phyloP scores from a whole-genome alignment of 345 rosid species.

The Cardamine occulta region DNA sequence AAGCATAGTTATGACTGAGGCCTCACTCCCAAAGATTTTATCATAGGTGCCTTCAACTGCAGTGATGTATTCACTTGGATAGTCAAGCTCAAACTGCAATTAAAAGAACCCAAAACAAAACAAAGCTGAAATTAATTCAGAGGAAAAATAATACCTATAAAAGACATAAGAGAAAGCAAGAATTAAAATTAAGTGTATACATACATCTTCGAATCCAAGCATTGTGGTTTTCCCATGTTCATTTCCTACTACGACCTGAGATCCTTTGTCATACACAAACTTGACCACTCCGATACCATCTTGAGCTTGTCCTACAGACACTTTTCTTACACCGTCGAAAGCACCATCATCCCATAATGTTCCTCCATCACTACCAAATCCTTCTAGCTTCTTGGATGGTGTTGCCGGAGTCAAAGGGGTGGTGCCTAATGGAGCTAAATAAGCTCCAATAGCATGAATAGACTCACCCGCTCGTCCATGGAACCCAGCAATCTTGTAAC shows the following conservation, averaged over 20 bases:
- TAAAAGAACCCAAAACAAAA: not conserved
- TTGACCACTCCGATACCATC: slow-evolving; percentile 18
- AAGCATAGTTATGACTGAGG: slow-evolving; percentile 17
- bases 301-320: slow-evolving; percentile 28
- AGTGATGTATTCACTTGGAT: slow-evolving; percentile 41
- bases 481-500: slow-evolving; percentile 41
- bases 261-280: slow-evolving; percentile 33
- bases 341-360: slow-evolving; percentile 42
- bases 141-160: not conserved
- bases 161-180: not conserved
- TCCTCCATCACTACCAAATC: slow-evolving; percentile 33
- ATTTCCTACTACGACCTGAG: not conserved
- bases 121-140: not conserved
- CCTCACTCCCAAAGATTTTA: not conserved
- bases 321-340: slow-evolving; percentile 34
- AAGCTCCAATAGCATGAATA: slow-evolving; percentile 41
- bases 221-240: slow-evolving; percentile 28
- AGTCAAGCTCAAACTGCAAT: slow-evolving; percentile 34
- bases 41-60: slow-evolving; percentile 28
- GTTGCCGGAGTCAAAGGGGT: slow-evolving; percentile 28
- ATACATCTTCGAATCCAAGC: slow-evolving; percentile 32
- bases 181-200: not conserved
- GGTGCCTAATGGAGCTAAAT: slow-evolving; percentile 41
- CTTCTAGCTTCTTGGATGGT: slow-evolving; percentile 25
- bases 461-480: slow-evolving; percentile 34